Conservation (phyloP, 768 basidiomycete genomes). For the Rubroboletus pulcherrimus region DNA sequence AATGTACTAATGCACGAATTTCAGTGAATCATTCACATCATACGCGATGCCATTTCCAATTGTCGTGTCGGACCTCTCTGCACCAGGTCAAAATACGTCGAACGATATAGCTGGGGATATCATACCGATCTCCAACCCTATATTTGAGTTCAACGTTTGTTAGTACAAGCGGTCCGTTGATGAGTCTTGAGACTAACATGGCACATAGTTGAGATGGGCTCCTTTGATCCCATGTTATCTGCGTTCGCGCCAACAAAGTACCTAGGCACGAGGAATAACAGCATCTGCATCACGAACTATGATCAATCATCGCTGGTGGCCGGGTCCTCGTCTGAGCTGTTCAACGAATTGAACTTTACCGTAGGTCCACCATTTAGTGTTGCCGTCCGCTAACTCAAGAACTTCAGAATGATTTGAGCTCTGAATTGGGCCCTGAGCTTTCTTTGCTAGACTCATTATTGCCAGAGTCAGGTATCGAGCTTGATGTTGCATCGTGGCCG, state of each 20-base stretch:
- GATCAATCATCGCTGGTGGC: conserved; percentile 36
- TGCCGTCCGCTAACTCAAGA: not conserved
- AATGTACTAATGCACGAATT: not conserved
- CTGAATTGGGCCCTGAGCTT: conserved; percentile 10
- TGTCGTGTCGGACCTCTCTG: conserved; percentile 27
- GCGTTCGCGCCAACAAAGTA: conserved; percentile 46
- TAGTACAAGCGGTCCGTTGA: conserved; percentile 2
- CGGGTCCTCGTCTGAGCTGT: conserved; percentile 39
- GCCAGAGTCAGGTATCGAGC: conserved; percentile 25
- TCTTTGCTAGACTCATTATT: conserved; percentile 18
- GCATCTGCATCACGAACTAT: conserved; percentile 32
- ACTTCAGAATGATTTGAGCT: conserved; percentile 11
- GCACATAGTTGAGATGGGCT: conserved; percentile 37
- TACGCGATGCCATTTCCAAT: conserved; percentile 40
- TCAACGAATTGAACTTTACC: conserved; percentile 29
- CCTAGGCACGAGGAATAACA: conserved; percentile 38
- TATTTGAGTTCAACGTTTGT: conserved; percentile 37
- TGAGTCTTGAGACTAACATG: not conserved
- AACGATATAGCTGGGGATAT: conserved; percentile 17
- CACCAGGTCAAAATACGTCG: conserved; percentile 25
- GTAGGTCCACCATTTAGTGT: conserved; percentile 10
- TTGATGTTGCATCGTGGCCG: conserved; percentile 33
- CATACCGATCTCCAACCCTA: conserved; percentile 31
- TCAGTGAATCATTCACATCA: conserved; percentile 32
- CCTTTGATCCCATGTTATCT: conserved; percentile 40